Evolutionary conservation across 768 basidiomycete genomes (phyloP), one percentile per base, ranked within the genome.

Genomic region (Rubroboletus satanas): DNA sequence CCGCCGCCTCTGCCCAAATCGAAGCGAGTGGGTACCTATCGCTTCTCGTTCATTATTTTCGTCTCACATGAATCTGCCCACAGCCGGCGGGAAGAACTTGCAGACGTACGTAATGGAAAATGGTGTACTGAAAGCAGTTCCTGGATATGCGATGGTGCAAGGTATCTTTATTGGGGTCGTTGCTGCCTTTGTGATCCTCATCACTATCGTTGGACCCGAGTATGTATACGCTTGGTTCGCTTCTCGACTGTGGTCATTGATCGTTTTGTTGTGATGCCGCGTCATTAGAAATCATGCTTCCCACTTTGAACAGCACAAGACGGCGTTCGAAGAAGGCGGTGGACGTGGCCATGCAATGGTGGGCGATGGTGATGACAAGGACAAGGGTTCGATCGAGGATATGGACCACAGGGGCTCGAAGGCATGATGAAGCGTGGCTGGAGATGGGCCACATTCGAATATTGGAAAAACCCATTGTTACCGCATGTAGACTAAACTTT

Each of bases 161-260:
- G 90, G 89, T 38, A 93, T 98, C 64, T 77, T 98, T 36, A 86
- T 97, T 44, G 94, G 93, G 8, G 78, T 80, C 26, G 87, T 97
- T 18, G 78, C 89, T 1, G 85, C 83, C 0, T 95, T 87, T 59
- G 83, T 91, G 41, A 71, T 96, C 43, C 29, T 92, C 65, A 78
- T 90, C 62, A 87, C 86, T 12, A 73, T 92, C 58, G 69, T 96
- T 52, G 94, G 93, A 4, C 87, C 89, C 1, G 85, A 87, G 85
- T 86, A 60, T 54, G 87, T 79, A n/a, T 52, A 23, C 1, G 38
- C 29, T 5, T 21, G 21, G 1, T 51, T 18, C 15, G 7, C 7
- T 33, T 35, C 9, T 4, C 7, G 31, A 28, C 8, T 11, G 17
- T 6, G 15, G 8, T 33, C 7, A 26, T 31, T 60, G 42, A 54